Percentiles rank a stretch among this genome's conserved stretches.
phyloP scores from a whole-genome alignment of 495 filamentous ascomycete genomes.

The Paragyromitra xinjiangensis region DNA sequence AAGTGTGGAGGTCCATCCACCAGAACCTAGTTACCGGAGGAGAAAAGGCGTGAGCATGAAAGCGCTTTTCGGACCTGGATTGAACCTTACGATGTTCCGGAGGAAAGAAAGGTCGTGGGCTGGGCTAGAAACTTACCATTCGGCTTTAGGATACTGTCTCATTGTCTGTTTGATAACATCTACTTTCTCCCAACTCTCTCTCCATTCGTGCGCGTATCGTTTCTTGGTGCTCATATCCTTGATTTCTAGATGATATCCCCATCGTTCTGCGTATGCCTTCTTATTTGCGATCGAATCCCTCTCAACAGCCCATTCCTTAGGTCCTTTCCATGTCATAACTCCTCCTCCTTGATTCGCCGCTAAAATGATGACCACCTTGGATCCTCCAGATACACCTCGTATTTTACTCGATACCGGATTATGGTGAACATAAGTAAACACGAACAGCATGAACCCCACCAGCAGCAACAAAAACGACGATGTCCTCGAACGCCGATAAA shows the following conservation, averaged over 20 bases:
- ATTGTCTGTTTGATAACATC: constrained; percentile 92
- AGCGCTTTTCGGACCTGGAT: neutral
- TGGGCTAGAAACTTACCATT: constrained; percentile 73
- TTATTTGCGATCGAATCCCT: constrained; percentile 96
- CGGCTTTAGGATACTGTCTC: constrained; percentile 91
- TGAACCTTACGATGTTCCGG: neutral
- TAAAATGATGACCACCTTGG: constrained; percentile 91
- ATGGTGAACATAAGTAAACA: constrained; percentile 52
- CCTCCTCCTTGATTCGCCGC: constrained; percentile 94
- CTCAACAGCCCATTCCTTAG: constrained; percentile 97
- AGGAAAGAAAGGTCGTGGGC: constrained; percentile 7
- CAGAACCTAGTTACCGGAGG: constrained; percentile 75
- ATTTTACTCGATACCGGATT: constrained; percentile 55
- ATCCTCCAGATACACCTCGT: constrained; percentile 75
- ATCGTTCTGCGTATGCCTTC: constrained; percentile 80
- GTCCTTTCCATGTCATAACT: constrained; percentile 99
- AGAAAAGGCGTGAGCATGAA: constrained; percentile 2
- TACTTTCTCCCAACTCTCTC: constrained; percentile 99
- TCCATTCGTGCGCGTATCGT: constrained; percentile 97
- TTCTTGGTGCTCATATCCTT: constrained; percentile 99
- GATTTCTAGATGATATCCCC: constrained; percentile 96
- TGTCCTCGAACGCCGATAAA: constrained; percentile 34
- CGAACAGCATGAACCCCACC: constrained; percentile 40
- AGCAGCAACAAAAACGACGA: constrained; percentile 42
- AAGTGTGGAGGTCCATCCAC: constrained; percentile 98